Conservation (phyloP, 2,329 filamentous ascomycete genomes). For the Aspergillus vadensis region DNA sequence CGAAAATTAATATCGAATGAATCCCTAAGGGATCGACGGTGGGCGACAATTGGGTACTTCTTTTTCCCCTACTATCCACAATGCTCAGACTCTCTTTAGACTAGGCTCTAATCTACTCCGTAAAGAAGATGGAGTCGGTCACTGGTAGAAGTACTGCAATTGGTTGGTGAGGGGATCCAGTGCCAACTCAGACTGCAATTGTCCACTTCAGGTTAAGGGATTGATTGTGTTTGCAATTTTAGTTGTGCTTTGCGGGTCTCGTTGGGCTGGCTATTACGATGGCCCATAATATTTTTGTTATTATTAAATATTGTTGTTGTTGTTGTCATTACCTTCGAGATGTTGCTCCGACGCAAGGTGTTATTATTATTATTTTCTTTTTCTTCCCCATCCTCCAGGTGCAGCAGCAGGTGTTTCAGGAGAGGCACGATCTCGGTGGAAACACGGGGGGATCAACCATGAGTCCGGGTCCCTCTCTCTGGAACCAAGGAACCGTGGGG, state of each 20-base stretch:
- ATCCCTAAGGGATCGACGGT: not conserved
- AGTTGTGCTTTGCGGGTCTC: not conserved
- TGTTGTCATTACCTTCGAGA: too few relatives aligned
- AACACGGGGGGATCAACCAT: not conserved
- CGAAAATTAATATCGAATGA: not conserved
- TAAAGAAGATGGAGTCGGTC: not conserved
- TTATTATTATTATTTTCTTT: not conserved
- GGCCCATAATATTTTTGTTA: too few relatives aligned
- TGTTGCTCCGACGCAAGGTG: not conserved
- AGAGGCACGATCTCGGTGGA: slow-evolving; percentile 3
- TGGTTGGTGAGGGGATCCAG: slow-evolving; percentile 5
- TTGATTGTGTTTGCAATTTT: not conserved
- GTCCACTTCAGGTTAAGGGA: not conserved
- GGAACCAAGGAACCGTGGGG: not conserved
- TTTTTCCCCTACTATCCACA: too few relatives aligned
- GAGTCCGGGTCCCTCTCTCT: not conserved
- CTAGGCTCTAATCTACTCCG: not conserved
- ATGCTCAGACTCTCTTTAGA: not conserved
- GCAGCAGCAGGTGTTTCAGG: not conserved
- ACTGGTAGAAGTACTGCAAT: not conserved
- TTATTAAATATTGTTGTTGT: too few relatives aligned
- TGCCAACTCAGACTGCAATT: slow-evolving; percentile 5
- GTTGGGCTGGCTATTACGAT: not conserved
- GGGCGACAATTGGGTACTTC: not conserved
- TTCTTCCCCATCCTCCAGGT: not conserved